These are phyloP conservation scores for Vigna trinervia DNA, from an alignment of 306 rosid species.

Conservation along the genomic window DNA sequence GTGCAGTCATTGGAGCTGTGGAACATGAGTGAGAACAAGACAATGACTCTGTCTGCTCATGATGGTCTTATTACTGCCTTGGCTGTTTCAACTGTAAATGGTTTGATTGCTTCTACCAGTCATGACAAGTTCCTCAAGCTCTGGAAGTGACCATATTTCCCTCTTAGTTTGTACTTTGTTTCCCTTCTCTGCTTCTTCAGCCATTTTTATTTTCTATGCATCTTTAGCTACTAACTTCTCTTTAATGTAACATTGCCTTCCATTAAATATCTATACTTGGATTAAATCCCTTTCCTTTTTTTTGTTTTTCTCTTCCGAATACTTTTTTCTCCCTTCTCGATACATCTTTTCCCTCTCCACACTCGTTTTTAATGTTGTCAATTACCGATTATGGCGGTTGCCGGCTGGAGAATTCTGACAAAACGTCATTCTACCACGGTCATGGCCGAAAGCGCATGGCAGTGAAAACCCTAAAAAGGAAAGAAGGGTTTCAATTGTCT, in stretches of 20 bases:
- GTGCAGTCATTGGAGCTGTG: conserved; percentile 96
- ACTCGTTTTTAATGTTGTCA: too few species aligned
- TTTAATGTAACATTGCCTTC: conserved; percentile 29
- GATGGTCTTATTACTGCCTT: conserved; percentile 85
- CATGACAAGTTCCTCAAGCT: conserved; percentile 90
- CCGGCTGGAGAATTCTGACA: too few species aligned
- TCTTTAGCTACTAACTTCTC: conserved; percentile 36
- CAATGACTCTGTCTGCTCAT: conserved; percentile 88
- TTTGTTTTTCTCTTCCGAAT: not conserved
- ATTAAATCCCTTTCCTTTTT: not conserved
- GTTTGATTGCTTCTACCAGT: conserved; percentile 92
- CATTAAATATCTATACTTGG: not conserved
- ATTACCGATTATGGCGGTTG: too few species aligned
- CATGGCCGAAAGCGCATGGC: too few species aligned
- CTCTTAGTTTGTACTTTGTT: conserved; percentile 34
- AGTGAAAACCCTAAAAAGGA: too few species aligned
- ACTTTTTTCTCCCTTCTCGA: too few species aligned
- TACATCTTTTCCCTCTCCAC: too few species aligned
- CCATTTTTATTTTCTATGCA: conserved; percentile 23
- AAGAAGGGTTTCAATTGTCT: too few species aligned
- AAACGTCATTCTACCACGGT: too few species aligned
- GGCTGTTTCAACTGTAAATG: conserved; percentile 78
- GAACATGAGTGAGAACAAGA: conserved; percentile 93
- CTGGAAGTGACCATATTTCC: conserved; percentile 65
- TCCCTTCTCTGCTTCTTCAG: conserved; percentile 35